These are phyloP conservation scores for Picocystis salinarum DNA, from an alignment of 139 green algal species.

Conservation along the genomic window DNA sequence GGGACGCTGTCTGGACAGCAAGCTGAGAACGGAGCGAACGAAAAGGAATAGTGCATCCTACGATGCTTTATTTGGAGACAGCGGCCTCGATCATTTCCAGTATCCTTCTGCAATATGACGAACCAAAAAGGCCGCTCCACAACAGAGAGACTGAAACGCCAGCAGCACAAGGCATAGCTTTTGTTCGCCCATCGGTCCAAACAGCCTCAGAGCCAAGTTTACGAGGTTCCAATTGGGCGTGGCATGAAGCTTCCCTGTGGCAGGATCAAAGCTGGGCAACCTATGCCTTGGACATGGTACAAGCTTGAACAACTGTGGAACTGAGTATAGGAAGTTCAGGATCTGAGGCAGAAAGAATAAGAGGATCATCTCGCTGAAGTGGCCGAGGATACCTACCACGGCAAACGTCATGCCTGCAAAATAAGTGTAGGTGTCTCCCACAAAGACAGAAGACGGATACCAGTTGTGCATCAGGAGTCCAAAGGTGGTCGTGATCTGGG, in stretches of 20 bases:
- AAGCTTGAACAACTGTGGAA: slow-evolving; percentile 89
- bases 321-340: slow-evolving; percentile 94
- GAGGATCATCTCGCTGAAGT: slow-evolving; percentile 92
- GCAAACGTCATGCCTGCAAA: slow-evolving; percentile 97
- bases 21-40: too few relatives aligned
- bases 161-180: too few relatives aligned
- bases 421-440: slow-evolving; percentile 98
- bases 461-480: slow-evolving; percentile 53
- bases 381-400: slow-evolving; percentile 88
- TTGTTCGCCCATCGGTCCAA: slow-evolving; percentile 28
- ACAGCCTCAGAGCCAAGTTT: slow-evolving; percentile 69
- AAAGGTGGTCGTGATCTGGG: slow-evolving; percentile 56
- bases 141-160: too few relatives aligned
- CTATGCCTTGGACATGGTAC: slow-evolving; percentile 52
- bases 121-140: too few relatives aligned
- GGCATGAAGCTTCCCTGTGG: slow-evolving; percentile 46
- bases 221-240: slow-evolving; percentile 88
- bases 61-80: too few relatives aligned
- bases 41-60: too few relatives aligned
- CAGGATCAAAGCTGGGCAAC: slow-evolving; percentile 42
- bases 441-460: slow-evolving; percentile 53
- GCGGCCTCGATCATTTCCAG: too few relatives aligned
- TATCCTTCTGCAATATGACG: too few relatives aligned
- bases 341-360: slow-evolving; percentile 81
- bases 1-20: too few relatives aligned